Evolutionary conservation across 164 flowering plant genomes (phyloP).

Genomic region (Buxus sempervirens): DNA sequence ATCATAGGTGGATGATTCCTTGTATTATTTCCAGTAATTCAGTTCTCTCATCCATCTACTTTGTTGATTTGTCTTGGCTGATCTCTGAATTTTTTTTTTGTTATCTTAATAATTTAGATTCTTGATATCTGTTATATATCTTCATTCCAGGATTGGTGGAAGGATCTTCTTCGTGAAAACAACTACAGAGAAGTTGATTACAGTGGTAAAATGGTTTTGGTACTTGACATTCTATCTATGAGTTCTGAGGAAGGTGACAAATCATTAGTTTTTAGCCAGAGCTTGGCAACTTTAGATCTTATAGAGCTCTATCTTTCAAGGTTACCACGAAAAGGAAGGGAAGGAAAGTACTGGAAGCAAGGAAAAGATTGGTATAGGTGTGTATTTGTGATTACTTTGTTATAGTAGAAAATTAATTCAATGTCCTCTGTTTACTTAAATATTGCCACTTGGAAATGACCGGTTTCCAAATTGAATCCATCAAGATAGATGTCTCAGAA

Average conservation of each 20-base stretch:
- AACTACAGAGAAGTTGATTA: conserved; percentile 59
- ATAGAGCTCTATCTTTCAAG: conserved; percentile 79
- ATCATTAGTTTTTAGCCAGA: conserved; percentile 91
- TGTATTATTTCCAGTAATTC: background rate
- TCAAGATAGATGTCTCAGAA: too few relatives aligned
- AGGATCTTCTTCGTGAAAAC: conserved; percentile 59
- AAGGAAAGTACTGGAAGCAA: conserved; percentile 76
- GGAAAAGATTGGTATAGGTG: conserved; percentile 99
- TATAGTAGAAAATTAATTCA: background rate
- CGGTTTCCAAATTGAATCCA: background rate
- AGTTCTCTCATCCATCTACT: background rate
- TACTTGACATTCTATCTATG: conserved; percentile 78
- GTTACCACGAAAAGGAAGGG: conserved; percentile 52
- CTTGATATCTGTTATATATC: background rate
- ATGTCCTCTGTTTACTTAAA: background rate
- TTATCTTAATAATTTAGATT: background rate
- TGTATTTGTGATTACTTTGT: conserved; percentile 17
- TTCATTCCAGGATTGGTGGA: conserved; percentile 83
- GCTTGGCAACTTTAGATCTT: conserved; percentile 86
- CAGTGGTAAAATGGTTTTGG: conserved; percentile 96
- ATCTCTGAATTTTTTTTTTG: background rate
- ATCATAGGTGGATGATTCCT: background rate
- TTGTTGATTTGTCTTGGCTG: background rate
- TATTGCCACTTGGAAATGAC: background rate
- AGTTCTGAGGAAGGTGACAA: conserved; percentile 78